Evolutionary conservation across 169 alveolate species (phyloP).

Genomic region (Sarcocystis neurona): DNA sequence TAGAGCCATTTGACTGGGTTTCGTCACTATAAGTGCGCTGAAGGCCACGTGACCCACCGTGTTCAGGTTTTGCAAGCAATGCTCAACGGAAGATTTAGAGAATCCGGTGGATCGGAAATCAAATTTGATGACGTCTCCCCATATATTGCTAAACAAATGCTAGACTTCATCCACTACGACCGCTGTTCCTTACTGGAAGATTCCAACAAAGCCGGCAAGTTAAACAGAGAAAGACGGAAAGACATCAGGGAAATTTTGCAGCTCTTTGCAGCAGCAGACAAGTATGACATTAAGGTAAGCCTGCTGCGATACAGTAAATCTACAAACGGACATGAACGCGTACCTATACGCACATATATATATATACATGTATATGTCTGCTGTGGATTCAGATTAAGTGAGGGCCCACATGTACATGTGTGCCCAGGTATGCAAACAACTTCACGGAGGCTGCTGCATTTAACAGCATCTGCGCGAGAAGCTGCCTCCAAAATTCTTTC

Average conservation of each 20-base stretch:
- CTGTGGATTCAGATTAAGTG: no score
- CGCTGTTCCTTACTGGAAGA: slow-evolving; percentile 41
- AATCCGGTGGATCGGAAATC: slow-evolving; percentile 52
- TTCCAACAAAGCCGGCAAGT: slow-evolving; percentile 33
- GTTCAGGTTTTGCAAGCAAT: slow-evolving; percentile 55
- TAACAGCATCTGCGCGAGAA: no score
- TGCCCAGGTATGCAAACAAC: no score
- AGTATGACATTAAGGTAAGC: slow-evolving; percentile 57
- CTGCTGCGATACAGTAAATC: neutral
- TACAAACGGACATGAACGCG: no score
- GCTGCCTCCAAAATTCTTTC: no score
- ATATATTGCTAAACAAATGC: slow-evolving; percentile 54
- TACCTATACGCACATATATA: no score
- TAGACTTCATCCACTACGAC: slow-evolving; percentile 55
- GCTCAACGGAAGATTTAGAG: slow-evolving; percentile 58
- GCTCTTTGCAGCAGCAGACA: slow-evolving; percentile 62
- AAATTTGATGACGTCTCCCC: slow-evolving; percentile 49
- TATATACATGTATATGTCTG: no score
- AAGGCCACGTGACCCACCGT: neutral
- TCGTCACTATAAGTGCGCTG: neutral
- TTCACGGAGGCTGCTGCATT: no score
- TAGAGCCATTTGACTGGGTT: no score
- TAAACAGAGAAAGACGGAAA: neutral
- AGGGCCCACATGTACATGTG: no score
- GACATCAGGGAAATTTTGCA: slow-evolving; percentile 23